phyloP scores from a whole-genome alignment of 352 stramenopile species.

The Phytophthora parvispora region DNA sequence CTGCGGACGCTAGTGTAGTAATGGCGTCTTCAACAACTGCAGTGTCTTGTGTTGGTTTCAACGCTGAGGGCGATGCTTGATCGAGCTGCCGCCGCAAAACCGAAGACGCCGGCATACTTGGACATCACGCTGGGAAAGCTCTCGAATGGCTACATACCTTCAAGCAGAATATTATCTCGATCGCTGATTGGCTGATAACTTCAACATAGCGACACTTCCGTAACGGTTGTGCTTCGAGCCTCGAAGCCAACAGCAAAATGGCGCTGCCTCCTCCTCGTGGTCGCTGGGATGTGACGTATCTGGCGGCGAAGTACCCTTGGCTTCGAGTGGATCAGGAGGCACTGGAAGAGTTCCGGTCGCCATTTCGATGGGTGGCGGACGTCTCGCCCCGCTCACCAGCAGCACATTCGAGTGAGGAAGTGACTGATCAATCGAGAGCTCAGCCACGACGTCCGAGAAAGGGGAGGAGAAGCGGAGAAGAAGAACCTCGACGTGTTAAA shows the following conservation, averaged over 20 bases:
- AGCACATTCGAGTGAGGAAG: slow-evolving; percentile 8
- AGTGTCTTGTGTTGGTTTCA: neutral
- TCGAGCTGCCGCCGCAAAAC: slow-evolving; percentile 9
- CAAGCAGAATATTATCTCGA: slow-evolving; percentile 3
- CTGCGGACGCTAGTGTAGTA: too few species aligned
- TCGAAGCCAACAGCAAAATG: slow-evolving; percentile 13
- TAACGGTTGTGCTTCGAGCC: slow-evolving; percentile 13
- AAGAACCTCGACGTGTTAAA: slow-evolving; percentile 1
- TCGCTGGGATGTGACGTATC: slow-evolving; percentile 65
- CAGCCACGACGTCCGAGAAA: neutral
- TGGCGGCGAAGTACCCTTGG: slow-evolving; percentile 82
- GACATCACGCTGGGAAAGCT: slow-evolving; percentile 7
- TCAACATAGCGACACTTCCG: too few species aligned
- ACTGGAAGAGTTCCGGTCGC: slow-evolving; percentile 72
- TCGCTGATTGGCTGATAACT: slow-evolving; percentile 23
- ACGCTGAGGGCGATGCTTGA: neutral
- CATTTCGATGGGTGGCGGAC: slow-evolving; percentile 56
- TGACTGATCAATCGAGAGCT: neutral
- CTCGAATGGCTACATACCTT: slow-evolving; percentile 16
- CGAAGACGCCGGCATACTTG: slow-evolving; percentile 48
- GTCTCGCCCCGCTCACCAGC: slow-evolving; percentile 11
- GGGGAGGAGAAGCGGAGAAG: slow-evolving; percentile 1
- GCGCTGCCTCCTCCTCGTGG: slow-evolving; percentile 15
- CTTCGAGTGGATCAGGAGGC: slow-evolving; percentile 72
- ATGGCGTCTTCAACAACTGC: neutral